Percentiles rank a stretch among this genome's conserved stretches.
Conservation (phyloP, 331 rosid genomes). For the Ulmus americana region DNA sequence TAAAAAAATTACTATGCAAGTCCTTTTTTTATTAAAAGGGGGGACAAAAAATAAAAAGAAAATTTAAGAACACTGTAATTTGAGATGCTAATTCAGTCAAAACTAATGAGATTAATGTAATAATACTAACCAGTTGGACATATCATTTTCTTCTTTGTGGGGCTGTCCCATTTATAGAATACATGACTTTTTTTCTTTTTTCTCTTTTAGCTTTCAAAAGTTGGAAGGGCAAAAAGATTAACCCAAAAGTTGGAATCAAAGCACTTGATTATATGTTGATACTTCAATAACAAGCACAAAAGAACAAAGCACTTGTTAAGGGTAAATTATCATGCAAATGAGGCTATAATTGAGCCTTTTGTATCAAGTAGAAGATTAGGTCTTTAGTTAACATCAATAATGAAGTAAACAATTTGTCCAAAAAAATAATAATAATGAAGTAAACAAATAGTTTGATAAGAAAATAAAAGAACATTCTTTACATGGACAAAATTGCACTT, state of each 20-base stretch:
- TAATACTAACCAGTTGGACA: constrained; percentile 10
- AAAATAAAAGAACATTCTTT: not conserved
- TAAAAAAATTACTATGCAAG: not conserved
- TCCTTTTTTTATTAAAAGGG: not conserved
- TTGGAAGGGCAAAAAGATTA: constrained; percentile 6
- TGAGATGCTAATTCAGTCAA: constrained; percentile 10
- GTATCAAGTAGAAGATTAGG: constrained; percentile 5
- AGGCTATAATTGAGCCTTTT: not conserved
- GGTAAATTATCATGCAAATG: constrained; percentile 10
- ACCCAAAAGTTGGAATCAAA: constrained; percentile 13
- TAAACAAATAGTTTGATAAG: not conserved
- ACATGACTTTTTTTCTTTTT: not conserved
- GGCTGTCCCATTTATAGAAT: not conserved
- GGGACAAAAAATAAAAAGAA: not conserved
- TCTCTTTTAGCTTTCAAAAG: not conserved
- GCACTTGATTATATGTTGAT: constrained; percentile 11
- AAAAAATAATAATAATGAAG: not conserved
- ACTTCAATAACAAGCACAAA: constrained; percentile 13
- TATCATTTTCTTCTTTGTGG: constrained; percentile 8
- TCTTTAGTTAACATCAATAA: constrained; percentile 5
- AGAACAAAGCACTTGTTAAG: constrained; percentile 9
- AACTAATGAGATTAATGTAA: not conserved
- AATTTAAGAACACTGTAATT: not conserved
- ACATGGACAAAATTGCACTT: constrained; percentile 11
- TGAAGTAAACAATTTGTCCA: not conserved